Percentiles rank a stretch among this genome's conserved stretches.
Evolutionary conservation across 2,329 filamentous ascomycete species (phyloP).

Genomic region (Ceratocystis harringtonii): DNA sequence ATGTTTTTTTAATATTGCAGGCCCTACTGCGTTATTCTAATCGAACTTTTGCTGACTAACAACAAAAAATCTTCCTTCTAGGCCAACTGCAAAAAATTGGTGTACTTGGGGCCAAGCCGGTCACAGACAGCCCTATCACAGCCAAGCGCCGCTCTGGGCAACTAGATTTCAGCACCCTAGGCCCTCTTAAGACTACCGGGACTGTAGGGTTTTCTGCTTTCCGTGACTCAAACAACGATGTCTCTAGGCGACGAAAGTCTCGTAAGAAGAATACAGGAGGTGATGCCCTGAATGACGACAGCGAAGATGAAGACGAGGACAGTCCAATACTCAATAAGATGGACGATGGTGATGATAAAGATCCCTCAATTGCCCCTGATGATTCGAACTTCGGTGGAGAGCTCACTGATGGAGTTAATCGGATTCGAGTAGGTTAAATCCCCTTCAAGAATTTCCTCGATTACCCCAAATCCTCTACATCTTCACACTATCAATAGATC

Average conservation of each 20-base stretch:
- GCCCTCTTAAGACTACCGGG: constrained; percentile 70
- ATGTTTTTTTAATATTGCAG: constrained; percentile 31
- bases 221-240: constrained; percentile 50
- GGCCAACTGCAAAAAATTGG: constrained; percentile 96
- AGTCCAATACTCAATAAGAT: constrained; percentile 47
- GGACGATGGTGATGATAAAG: constrained; percentile 49
- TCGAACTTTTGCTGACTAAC: not conserved
- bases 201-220: constrained; percentile 85
- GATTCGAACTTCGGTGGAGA: constrained; percentile 59
- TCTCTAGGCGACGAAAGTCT: constrained; percentile 41
- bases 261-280: constrained; percentile 50
- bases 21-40: not conserved
- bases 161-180: constrained; percentile 71
- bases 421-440: constrained; percentile 53
- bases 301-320: constrained; percentile 58
- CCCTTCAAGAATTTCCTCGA: too few relatives aligned
- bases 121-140: constrained; percentile 44
- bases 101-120: constrained; percentile 54
- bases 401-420: constrained; percentile 63
- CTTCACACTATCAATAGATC: not conserved
- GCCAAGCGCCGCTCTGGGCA: constrained; percentile 70
- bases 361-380: constrained; percentile 47
- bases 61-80: constrained; percentile 25
- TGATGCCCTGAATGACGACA: constrained; percentile 52
- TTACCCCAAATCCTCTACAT: not conserved